phyloP scores from a whole-genome alignment of 176 grass and related monocot genomes.

The Eremochloa ophiuroides region DNA sequence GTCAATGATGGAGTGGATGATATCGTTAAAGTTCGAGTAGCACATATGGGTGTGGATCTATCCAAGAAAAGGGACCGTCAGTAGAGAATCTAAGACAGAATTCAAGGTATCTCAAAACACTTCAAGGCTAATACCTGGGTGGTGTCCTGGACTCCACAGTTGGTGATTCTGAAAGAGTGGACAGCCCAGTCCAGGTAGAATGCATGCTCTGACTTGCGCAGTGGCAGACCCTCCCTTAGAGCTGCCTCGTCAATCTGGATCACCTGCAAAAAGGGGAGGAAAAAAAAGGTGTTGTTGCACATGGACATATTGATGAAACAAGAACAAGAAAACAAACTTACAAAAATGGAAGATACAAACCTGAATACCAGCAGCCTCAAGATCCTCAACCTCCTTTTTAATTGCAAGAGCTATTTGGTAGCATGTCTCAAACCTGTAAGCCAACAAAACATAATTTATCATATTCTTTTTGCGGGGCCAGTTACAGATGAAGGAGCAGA shows the following conservation, averaged over 20 bases:
- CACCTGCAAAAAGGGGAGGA: conserved; percentile 54
- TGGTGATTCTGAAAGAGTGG: conserved; percentile 96
- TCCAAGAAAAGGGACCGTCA: background rate
- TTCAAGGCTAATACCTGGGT: conserved; percentile 60
- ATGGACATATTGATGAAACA: background rate
- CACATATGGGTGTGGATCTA: conserved; percentile 99
- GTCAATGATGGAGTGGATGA: conserved; percentile 94
- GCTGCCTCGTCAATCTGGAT: conserved; percentile 98
- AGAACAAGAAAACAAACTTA: background rate
- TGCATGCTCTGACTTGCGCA: conserved; percentile 85
- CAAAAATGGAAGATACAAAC: conserved; percentile 31
- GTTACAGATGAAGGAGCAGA: conserved; percentile 17
- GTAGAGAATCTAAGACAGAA: background rate
- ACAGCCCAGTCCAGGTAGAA: conserved; percentile 97
- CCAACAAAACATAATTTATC: conserved; percentile 9
- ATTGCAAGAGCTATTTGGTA: conserved; percentile 98
- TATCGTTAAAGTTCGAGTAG: conserved; percentile 98
- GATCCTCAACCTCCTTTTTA: conserved; percentile 95
- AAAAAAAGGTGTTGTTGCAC: conserved; percentile 2
- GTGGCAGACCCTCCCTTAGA: conserved; percentile 81
- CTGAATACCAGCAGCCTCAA: conserved; percentile 83
- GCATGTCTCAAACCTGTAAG: conserved; percentile 80
- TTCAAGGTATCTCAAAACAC: background rate
- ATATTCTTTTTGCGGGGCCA: background rate
- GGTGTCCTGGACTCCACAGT: conserved; percentile 82